Evolutionary conservation across 352 stramenopile genomes (phyloP).

Genomic region (Globisporangium ultimum): DNA sequence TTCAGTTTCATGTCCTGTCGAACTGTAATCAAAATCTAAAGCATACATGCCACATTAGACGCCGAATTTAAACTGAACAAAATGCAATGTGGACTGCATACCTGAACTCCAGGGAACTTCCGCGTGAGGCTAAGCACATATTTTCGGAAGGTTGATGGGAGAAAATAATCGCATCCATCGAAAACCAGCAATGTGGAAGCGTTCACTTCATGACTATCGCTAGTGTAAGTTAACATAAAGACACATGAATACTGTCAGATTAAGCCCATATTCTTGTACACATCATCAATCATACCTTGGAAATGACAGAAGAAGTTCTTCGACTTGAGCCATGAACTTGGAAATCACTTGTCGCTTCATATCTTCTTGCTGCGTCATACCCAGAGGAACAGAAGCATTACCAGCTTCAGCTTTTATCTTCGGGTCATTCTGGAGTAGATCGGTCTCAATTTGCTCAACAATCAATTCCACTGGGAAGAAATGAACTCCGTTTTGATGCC

Average conservation of each 20-base stretch:
- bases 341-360: slow-evolving; percentile 13
- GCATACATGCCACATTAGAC: neutral
- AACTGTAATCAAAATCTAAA: slow-evolving; percentile 35
- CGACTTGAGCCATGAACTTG: slow-evolving; percentile 24
- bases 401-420: neutral
- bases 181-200: slow-evolving; percentile 40
- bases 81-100: slow-evolving; percentile 11
- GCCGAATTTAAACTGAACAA: neutral
- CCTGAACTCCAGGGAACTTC: slow-evolving; percentile 39
- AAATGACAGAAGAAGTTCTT: slow-evolving; percentile 27
- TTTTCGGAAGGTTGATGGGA: slow-evolving; percentile 31
- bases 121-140: slow-evolving; percentile 38
- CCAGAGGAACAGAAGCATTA: neutral
- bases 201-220: slow-evolving; percentile 19
- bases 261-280: neutral
- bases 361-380: neutral
- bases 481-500: slow-evolving; percentile 51
- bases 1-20: slow-evolving; percentile 26
- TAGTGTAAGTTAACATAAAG: slow-evolving; percentile 6
- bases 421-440: neutral
- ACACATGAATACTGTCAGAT: neutral
- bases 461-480: slow-evolving; percentile 50
- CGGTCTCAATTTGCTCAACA: slow-evolving; percentile 14
- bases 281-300: slow-evolving; percentile 22
- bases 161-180: slow-evolving; percentile 58